phyloP scores from a whole-genome alignment of 2,329 filamentous ascomycete species.

The Lecanicillium sp. region DNA sequence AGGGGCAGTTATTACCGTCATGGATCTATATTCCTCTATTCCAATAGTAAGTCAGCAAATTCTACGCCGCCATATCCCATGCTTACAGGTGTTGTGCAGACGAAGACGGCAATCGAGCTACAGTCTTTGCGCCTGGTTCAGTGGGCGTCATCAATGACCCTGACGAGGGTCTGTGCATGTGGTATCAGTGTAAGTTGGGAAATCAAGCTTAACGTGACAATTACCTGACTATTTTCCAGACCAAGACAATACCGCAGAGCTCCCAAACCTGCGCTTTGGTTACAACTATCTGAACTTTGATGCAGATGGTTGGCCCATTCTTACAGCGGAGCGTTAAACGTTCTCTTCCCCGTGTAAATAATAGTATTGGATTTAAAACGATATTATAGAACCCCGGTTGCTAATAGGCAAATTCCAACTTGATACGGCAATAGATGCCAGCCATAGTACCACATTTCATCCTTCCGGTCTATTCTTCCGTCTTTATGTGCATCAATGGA shows the following conservation, averaged over 20 bases:
- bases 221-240: background rate
- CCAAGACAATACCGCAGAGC: background rate
- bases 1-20: background rate
- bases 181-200: background rate
- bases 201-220: background rate
- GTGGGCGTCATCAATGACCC: constrained; percentile 1
- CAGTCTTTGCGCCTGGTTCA: background rate
- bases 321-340: background rate
- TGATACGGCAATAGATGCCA: too few relatives aligned
- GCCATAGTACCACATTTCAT: background rate
- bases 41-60: background rate
- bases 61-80: too few relatives aligned
- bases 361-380: too few relatives aligned
- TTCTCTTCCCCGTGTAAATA: too few relatives aligned
- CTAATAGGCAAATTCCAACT: too few relatives aligned
- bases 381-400: too few relatives aligned
- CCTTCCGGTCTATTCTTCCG: too few relatives aligned
- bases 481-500: constrained; percentile 2
- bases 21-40: background rate
- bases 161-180: background rate
- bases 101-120: background rate
- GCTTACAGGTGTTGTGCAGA: too few relatives aligned
- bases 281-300: constrained; percentile 1
- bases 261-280: background rate
- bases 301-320: background rate